A percentile compares a stretch with the other conserved stretches of the same genome.
These are phyloP conservation scores for Dothideomycetidae sp. DNA, from an alignment of 2,329 filamentous ascomycete species.

Conservation along the genomic window DNA sequence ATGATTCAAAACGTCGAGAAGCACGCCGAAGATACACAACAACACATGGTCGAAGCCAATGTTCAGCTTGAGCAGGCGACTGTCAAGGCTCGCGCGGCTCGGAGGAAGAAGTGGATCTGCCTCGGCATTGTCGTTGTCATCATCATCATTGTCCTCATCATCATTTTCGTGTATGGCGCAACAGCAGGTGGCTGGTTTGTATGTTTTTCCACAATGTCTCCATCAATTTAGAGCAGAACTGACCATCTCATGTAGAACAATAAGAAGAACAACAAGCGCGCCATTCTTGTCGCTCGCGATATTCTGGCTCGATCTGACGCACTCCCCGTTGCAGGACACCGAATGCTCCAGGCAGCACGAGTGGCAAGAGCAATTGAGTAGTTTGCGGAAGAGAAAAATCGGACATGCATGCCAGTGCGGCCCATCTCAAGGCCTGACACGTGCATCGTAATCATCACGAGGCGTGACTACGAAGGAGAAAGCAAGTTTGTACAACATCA, in stretches of 20 bases:
- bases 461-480: too few relatives aligned
- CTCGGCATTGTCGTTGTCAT: constrained; percentile 48
- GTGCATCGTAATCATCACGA: too few relatives aligned
- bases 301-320: neutral
- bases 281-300: neutral
- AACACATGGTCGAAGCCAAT: constrained; percentile 75
- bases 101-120: constrained; percentile 96
- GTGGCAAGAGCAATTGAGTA: neutral
- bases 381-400: neutral
- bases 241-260: neutral
- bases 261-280: neutral
- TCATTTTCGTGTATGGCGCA: constrained; percentile 23
- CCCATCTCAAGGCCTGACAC: too few relatives aligned
- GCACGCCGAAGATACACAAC: constrained; percentile 71
- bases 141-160: constrained; percentile 25
- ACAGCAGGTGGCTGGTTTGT: constrained; percentile 13
- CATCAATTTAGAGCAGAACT: neutral
- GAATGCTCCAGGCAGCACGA: neutral
- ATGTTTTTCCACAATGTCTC: constrained; percentile 1
- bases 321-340: neutral
- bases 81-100: constrained; percentile 60
- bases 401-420: too few relatives aligned
- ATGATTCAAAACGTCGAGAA: constrained; percentile 69
- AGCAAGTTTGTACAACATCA: too few relatives aligned
- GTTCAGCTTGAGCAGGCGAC: constrained; percentile 71